A percentile compares a stretch with the other conserved stretches of the same genome.
phyloP scores from a whole-genome alignment of 306 rosid species.

The Arachis stenosperma region DNA sequence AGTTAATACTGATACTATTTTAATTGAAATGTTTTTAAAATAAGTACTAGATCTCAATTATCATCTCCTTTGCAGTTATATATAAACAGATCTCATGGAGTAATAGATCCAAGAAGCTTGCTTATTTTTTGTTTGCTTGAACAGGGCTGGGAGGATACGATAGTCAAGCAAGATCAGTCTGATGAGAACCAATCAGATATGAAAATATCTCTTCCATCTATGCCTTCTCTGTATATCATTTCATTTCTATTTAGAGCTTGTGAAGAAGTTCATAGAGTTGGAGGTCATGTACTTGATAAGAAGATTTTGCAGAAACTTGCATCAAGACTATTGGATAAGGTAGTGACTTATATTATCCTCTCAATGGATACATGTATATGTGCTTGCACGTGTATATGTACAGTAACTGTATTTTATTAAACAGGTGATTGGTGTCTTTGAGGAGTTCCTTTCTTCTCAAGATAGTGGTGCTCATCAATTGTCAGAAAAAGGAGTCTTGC shows the following conservation, averaged over 20 bases:
- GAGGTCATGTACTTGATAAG: constrained; percentile 97
- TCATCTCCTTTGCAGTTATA: no score
- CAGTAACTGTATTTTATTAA: constrained; percentile 33
- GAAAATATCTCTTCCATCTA: constrained; percentile 90
- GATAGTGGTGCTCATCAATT: constrained; percentile 67
- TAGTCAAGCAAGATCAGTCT: constrained; percentile 87
- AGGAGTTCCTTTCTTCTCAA: constrained; percentile 62
- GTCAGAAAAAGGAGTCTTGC: constrained; percentile 92
- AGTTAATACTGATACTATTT: no score
- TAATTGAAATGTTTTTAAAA: no score
- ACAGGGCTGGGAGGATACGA: constrained; percentile 97
- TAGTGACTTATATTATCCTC: constrained; percentile 32
- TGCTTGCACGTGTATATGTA: constrained; percentile 21
- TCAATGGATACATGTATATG: not conserved
- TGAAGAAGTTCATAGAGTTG: constrained; percentile 94
- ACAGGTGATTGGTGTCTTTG: constrained; percentile 81
- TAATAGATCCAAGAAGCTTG: constrained; percentile 18
- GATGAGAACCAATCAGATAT: constrained; percentile 76
- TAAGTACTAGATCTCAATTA: no score
- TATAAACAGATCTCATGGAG: no score
- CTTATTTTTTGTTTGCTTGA: constrained; percentile 34
- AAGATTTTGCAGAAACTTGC: constrained; percentile 86
- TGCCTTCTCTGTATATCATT: constrained; percentile 89
- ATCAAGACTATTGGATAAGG: constrained; percentile 74
- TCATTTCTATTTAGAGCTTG: constrained; percentile 84